Evolutionary conservation across 1,284 basidiomycete genomes (phyloP), one percentile per base, ranked within the genome.

Genomic region (Sparassis latifolia): DNA sequence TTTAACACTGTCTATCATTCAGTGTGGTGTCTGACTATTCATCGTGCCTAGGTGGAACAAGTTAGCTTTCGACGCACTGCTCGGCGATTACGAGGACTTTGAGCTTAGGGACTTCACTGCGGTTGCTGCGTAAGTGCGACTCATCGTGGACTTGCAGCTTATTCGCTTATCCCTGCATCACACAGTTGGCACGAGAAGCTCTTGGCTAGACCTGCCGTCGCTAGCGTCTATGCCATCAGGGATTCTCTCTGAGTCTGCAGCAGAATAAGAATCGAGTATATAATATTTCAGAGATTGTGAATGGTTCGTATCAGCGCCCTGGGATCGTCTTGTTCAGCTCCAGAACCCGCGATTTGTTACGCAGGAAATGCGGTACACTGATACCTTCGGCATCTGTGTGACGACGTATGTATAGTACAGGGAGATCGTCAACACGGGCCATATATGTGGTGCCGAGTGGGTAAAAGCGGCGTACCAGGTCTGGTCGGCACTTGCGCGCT

Each of bases 41-140:
- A 20, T 9, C 10, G 33, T 4, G 9, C 9, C 32, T 29, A 55
- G 53, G 31, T 55, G 47, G 50, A 55, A 52, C 49, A 40, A 40
- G 9, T 40, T 10, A 3, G 50, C 45, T 0, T 39, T 46, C 47
- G 12, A 7, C 2, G 7, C 37, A 27, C 29, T 50, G 10, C 31
- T 52, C 33, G 31, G 40, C 9, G 51, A 50, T 33, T 38, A 52
- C 44, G 20, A 45, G 1, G 54, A 32, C n/a, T 46, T 53, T 32
- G 33, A 55, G 12, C 30, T 55, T n/a, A 49, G 44, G 48, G 49
- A 55, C 47, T 55, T 51, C 44, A 51, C 54, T 41, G 32, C 51
- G 2, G 50, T 55, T 3, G n/a, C 20, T 30, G 42, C 29, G 49
- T 50, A 20, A 12, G 49, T 45, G 3, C 12, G 6, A 9, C 27